Evolutionary conservation across 2,329 filamentous ascomycete genomes (phyloP), one percentile per base, ranked within the genome.

Genomic region (Xylaria hypoxylon): DNA sequence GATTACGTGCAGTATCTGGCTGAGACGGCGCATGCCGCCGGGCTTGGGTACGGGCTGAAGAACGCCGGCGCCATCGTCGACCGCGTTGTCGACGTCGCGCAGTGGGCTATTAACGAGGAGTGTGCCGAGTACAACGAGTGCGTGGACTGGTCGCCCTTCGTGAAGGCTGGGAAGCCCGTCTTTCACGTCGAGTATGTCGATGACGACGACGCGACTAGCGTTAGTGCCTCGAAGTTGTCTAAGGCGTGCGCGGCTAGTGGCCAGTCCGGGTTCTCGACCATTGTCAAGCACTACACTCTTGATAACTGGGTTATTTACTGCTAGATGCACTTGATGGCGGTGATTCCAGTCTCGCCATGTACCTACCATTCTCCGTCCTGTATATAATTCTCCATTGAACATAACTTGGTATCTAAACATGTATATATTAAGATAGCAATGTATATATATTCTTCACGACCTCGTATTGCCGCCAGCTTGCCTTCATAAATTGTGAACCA

Each of bases 101-200:
- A 90, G 73, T 93, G 90, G 78, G 85, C 83, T 6, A 89, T 93
- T 71, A 91, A 92, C 77, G 90, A 92, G 80, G 85, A 92, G 78
- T 92, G 90, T 75, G 82, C 84, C 17, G 71, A 89, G 74, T 87
- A 86, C 71, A 65, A 79, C 4, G 89, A 92, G 75, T 92, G 90
- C 74, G 78, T 80, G 40, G 83, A 78, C 1, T 92, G 88, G 75
- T 77, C 79, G 2, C 77, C 83, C 3, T 92, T 92, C 73, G 84
- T 89, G 62, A 72, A 83, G 10, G 84, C 84, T 5, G 81, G 82
- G 35, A 92, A 92, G 77, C 89, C 90, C 1, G 90, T 92, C 35
- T 92, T 92, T 75, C 87, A 92, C 74, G 90, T 92, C 68, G 90
- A 92, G 79, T 92, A 92, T 73, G 88, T 88, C 2, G 80, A 84